Base-by-base conservation (phyloP, 2,329 filamentous ascomycete species). In the Zasmidium cellare region DNA sequence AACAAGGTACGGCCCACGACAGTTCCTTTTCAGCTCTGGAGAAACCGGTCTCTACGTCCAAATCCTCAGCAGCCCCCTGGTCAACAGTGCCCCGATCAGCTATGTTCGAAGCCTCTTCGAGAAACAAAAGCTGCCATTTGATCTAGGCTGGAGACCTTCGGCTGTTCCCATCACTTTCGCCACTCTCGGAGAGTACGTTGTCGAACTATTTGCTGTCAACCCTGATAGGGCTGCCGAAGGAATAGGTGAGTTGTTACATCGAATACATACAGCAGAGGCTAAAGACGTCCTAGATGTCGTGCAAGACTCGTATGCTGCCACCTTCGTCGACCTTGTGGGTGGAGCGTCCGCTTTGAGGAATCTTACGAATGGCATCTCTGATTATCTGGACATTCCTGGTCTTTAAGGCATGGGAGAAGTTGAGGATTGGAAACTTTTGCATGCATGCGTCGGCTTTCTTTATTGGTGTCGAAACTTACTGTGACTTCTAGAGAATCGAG, bases 21-120 rank as follows among this genome's bases (percentile, higher is more conserved):
- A 74, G 46, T 66, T 69, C 41, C 51, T 73, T 24, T 62, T 73
- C 25, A 67, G 65, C n/a, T 71, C 69, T 51, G 69, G 68, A 22
- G 72, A 74, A 62, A 73, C 69, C 0, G 70, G 68, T 1, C 51
- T 74, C 2, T 73, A 70, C 46, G 52, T 73, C 16, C 65, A 64
- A 16, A 65, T 67, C 1, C 66, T 74, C 61, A 67, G 67, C 24
- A 59, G 69, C 48, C 67, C 68, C 2, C 49, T 58, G 14, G 65
- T 59, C 14, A 71, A 69, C 9, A 60, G 64, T 20, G 69, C 69
- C 11, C 64, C 59, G 1, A 23, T 72, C 16, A 59, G 69, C 9
- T 73, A 67, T 51, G 65, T 73, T 16, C 64, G 63, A 48, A 65
- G 60, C 14, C 23, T 64, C 23, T 60, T 64, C 44, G 59, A 71